phyloP scores from a whole-genome alignment of 441 rosid species.

The Daphne laureola region DNA sequence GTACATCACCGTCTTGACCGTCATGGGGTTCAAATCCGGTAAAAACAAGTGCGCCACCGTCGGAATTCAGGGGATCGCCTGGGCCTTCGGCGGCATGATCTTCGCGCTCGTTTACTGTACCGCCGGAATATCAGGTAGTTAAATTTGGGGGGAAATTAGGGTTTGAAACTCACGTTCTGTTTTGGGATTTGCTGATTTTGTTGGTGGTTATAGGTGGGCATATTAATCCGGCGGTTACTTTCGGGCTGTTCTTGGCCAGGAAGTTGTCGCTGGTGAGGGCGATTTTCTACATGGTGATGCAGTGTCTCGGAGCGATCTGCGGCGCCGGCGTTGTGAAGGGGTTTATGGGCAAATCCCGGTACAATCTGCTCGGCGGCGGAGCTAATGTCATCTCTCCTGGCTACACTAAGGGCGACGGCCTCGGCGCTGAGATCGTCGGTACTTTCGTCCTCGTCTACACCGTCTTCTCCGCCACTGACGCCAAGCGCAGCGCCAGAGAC shows the following conservation, averaged over 20 bases:
- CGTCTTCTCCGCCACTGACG: slow-evolving; percentile 45
- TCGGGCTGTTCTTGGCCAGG: slow-evolving; percentile 35
- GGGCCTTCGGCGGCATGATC: slow-evolving; percentile 22
- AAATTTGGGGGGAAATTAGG: not conserved
- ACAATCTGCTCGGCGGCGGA: slow-evolving; percentile 37
- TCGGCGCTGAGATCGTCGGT: slow-evolving; percentile 45
- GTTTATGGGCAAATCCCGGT: slow-evolving; percentile 22
- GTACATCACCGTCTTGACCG: slow-evolving; percentile 19
- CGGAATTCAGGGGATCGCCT: slow-evolving; percentile 22
- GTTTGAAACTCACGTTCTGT: not conserved
- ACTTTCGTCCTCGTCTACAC: slow-evolving; percentile 47
- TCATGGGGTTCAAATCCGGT: slow-evolving; percentile 15
- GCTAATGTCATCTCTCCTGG: slow-evolving; percentile 34
- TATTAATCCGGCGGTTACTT: slow-evolving; percentile 44
- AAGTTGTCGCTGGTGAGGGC: slow-evolving; percentile 40
- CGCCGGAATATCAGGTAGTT: slow-evolving; percentile 23
- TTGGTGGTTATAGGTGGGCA: slow-evolving; percentile 38
- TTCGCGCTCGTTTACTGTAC: slow-evolving; percentile 23
- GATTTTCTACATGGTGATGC: slow-evolving; percentile 42
- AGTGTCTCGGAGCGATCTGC: slow-evolving; percentile 46
- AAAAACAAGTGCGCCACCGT: slow-evolving; percentile 14
- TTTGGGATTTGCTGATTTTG: not conserved
- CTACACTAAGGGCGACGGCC: slow-evolving; percentile 37
- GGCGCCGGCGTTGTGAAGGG: slow-evolving; percentile 46
- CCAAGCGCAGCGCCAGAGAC: slow-evolving; percentile 44